phyloP scores from a whole-genome alignment of 768 basidiomycete species.

The Boletus huronensis region DNA sequence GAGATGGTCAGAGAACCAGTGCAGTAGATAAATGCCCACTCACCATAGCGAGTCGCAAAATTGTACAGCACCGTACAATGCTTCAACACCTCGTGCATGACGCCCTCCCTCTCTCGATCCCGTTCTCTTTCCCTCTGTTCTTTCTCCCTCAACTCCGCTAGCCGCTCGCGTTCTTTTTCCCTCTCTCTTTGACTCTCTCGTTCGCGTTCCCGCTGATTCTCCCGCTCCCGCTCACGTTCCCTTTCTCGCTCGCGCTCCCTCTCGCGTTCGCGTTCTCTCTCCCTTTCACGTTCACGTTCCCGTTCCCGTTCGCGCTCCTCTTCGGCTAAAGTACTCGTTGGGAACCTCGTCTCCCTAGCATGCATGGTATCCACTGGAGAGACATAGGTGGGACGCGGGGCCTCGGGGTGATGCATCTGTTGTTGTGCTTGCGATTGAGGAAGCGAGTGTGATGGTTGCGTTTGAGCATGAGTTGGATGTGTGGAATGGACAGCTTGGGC shows the following conservation, averaged over 20 bases:
- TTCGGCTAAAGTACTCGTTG: slow-evolving; percentile 6
- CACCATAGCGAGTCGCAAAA: slow-evolving; percentile 70
- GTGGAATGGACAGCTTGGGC: slow-evolving; percentile 14
- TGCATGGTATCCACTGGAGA: slow-evolving; percentile 31
- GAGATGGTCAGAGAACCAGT: not conserved
- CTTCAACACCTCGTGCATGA: slow-evolving; percentile 30
- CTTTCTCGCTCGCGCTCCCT: slow-evolving; percentile 20
- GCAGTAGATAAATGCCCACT: slow-evolving; percentile 10
- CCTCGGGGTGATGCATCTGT: slow-evolving; percentile 25
- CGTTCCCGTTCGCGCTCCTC: slow-evolving; percentile 24
- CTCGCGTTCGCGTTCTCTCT: slow-evolving; percentile 20
- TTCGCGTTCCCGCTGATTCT: slow-evolving; percentile 20
- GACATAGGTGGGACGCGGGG: slow-evolving; percentile 22
- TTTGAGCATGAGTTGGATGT: slow-evolving; percentile 19
- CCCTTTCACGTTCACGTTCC: slow-evolving; percentile 20
- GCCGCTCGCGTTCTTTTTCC: slow-evolving; percentile 23
- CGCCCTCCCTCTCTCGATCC: slow-evolving; percentile 17
- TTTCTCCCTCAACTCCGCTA: slow-evolving; percentile 20
- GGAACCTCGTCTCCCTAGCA: slow-evolving; percentile 20
- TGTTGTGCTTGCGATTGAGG: slow-evolving; percentile 27
- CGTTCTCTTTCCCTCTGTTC: slow-evolving; percentile 26
- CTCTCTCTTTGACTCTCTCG: slow-evolving; percentile 22
- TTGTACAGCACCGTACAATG: slow-evolving; percentile 59
- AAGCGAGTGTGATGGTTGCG: slow-evolving; percentile 26
- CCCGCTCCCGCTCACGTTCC: slow-evolving; percentile 19